phyloP scores from a whole-genome alignment of 345 rosid genomes.

The Aquilaria yunnanensis region DNA sequence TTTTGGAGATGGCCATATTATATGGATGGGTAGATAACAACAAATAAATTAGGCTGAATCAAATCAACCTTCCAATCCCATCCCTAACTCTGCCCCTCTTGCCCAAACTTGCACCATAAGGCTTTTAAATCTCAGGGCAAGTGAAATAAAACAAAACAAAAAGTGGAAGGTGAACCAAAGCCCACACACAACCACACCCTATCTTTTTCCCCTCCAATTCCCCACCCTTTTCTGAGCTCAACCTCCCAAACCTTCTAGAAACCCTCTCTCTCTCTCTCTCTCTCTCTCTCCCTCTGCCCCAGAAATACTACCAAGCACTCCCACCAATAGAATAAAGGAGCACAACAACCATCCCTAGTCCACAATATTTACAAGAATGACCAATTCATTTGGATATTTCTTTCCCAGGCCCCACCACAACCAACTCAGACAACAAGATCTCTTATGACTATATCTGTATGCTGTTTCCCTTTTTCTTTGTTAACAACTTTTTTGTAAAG shows the following conservation, averaged over 20 bases:
- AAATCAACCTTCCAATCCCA: constrained; percentile 20
- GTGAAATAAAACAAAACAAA: background rate
- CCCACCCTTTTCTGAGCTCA: constrained; percentile 24
- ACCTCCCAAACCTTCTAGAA: constrained; percentile 53
- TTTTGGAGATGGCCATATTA: constrained; percentile 2
- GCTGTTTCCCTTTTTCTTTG: background rate
- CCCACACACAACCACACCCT: constrained; percentile 47
- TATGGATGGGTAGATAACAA: constrained; percentile 14
- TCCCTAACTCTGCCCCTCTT: constrained; percentile 20
- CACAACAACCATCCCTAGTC: constrained; percentile 34
- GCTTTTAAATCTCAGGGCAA: constrained; percentile 1
- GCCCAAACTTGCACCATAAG: constrained; percentile 52
- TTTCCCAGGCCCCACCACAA: constrained; percentile 27
- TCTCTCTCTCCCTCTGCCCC: constrained; percentile 5
- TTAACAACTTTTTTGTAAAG: background rate
- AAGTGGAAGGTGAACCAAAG: constrained; percentile 66
- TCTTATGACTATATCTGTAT: background rate
- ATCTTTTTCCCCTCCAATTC: constrained; percentile 10
- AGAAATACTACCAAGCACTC: constrained; percentile 9
- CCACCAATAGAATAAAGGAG: constrained; percentile 42
- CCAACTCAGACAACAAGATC: constrained; percentile 16
- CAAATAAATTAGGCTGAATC: constrained; percentile 20
- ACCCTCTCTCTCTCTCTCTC: constrained; percentile 26
- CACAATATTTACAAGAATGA: constrained; percentile 19
- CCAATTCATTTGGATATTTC: constrained; percentile 25